Base-by-base conservation (phyloP, 2,329 filamentous ascomycete genomes). In the Aspergillus quadrilineatus region DNA sequence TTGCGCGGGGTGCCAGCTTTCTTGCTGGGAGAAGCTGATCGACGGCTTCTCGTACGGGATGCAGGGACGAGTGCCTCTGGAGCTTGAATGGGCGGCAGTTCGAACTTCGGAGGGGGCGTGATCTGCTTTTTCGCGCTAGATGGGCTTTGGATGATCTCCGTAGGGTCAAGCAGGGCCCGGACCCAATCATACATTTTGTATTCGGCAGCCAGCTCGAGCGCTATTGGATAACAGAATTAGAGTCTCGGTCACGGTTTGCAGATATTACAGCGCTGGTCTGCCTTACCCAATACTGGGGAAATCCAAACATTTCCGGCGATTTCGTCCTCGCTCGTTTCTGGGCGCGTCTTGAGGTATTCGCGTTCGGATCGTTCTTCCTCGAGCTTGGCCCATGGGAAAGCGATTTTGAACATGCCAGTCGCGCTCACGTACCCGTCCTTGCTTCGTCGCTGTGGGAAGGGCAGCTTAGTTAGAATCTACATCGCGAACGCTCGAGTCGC, bases 291-390 rank as follows among this genome's bases (percentile, higher is more conserved):
- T 63, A 88, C 82, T 5, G 93, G 92, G 46, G 91, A 86, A 50
- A 97, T 92, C 94, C 94, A 99, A 51, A 99, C 86, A 73, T 97
- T 99, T 45, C 94, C 94, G 28, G 94, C 94, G 30, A 94, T 92
- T 80, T 97, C 94, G 70, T 97, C 92, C 55, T 82, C 82, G 66
- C 92, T 96, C 8, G 92, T 95, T 30, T 88, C 88, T 34, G 85
- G 76, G 29, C 94, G 86, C 6, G 83, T 85, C 79, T 96, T 97
- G 76, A 99, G 87, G 75, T 91, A 92, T 52, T 82, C 81, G 62
- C 85, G 82, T 70, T 88, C 85, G 2, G 71, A 70, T 43, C 78
- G 75, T 65, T 87, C 85, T 62, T 88, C 84, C 2, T 81, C 77
- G 32, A 77, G 69, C 56, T 83, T 82, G 26, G 84, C 84, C 83